Evolutionary conservation across 2,329 filamentous ascomycete species (phyloP).

Genomic region (Diaporthe destruens): DNA sequence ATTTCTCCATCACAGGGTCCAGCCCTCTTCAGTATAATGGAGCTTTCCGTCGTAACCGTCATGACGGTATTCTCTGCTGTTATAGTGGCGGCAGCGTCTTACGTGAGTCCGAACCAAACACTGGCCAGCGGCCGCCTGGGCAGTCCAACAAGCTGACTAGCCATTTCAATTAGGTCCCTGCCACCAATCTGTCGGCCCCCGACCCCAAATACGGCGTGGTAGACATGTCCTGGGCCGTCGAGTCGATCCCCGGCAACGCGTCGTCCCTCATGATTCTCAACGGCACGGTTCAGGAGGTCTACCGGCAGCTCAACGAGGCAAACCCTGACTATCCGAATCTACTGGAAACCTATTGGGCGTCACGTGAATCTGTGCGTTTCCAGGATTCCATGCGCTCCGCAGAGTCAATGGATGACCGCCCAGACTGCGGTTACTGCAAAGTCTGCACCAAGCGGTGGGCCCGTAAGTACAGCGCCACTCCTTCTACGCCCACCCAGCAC

Average conservation of each 20-base stretch:
- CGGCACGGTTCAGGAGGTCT: conserved; percentile 1
- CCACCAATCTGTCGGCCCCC: neutral
- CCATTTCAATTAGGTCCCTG: neutral
- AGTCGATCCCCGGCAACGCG: neutral
- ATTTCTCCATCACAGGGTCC: neutral
- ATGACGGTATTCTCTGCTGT: neutral
- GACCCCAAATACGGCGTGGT: neutral
- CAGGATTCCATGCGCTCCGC: neutral
- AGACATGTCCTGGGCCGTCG: neutral
- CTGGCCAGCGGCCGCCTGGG: too few species aligned
- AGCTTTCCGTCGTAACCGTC: neutral
- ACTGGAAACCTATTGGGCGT: neutral
- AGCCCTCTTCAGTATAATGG: neutral
- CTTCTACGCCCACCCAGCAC: neutral
- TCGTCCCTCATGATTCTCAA: neutral
- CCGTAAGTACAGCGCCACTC: neutral
- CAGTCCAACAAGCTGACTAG: neutral
- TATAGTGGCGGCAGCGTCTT: neutral
- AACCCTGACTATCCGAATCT: neutral
- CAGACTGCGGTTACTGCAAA: neutral
- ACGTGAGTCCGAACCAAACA: neutral
- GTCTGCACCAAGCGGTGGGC: conserved; percentile 9
- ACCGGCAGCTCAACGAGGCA: neutral
- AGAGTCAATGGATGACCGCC: neutral
- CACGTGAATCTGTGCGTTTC: neutral